Percentiles rank a stretch among this genome's conserved stretches.
These are phyloP conservation scores for Rhodotorula sphaerocarpa DNA, from an alignment of 768 basidiomycete species.

Conservation along the genomic window DNA sequence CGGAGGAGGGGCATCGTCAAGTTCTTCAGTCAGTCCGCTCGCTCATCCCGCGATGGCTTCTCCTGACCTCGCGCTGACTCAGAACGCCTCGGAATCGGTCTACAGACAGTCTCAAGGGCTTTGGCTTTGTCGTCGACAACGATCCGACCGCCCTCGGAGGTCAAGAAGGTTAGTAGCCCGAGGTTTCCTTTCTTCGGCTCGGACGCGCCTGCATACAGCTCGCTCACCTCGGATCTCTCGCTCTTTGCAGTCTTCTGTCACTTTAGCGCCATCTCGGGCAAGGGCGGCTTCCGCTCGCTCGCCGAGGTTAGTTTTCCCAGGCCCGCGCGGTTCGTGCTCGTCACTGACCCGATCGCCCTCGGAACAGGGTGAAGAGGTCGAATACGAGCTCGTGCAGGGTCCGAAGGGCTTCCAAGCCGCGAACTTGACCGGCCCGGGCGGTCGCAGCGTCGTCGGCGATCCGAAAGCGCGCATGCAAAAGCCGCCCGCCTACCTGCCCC, in stretches of 20 bases:
- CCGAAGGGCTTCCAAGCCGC: slow-evolving; percentile 40
- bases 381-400: slow-evolving; percentile 39
- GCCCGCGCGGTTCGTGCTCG: neutral
- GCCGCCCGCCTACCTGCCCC: slow-evolving; percentile 30
- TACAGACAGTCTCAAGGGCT: slow-evolving; percentile 36
- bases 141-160: slow-evolving; percentile 38
- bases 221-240: no score
- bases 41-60: neutral
- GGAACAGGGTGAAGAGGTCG: slow-evolving; percentile 35
- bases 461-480: slow-evolving; percentile 26
- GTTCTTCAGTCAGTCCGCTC: slow-evolving; percentile 23
- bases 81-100: neutral
- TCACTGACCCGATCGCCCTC: no score
- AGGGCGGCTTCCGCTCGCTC: slow-evolving; percentile 38
- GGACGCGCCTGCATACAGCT: neutral
- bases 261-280: slow-evolving; percentile 38
- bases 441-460: slow-evolving; percentile 30
- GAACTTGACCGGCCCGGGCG: slow-evolving; percentile 39
- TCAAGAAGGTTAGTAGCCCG: slow-evolving; percentile 36
- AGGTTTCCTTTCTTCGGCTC: neutral
- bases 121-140: slow-evolving; percentile 40
- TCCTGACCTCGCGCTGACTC: neutral
- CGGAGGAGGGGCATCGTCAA: slow-evolving; percentile 32
- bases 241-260: slow-evolving; percentile 37
- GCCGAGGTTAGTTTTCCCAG: slow-evolving; percentile 33